Conservation (phyloP, 148 eudicot species). For the Vaccinium vitisidaea region DNA sequence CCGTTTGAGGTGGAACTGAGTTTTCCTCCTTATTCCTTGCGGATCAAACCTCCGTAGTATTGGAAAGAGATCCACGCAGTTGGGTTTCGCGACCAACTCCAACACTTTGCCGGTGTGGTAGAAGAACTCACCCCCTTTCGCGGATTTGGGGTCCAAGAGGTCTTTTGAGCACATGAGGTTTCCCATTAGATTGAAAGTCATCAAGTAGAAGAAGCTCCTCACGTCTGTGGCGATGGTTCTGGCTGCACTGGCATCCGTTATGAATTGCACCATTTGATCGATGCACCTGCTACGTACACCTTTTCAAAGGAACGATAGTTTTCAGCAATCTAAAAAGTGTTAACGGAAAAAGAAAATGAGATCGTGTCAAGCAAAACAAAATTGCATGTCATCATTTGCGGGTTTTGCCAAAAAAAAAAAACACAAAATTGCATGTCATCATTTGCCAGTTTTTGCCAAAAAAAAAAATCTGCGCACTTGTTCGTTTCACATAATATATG, state of each 20-base stretch:
- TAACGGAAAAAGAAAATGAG: too few species aligned
- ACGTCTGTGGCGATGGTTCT: conserved; percentile 15
- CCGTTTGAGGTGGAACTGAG: conserved; percentile 20
- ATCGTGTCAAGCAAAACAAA: too few species aligned
- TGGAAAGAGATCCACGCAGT: conserved; percentile 41
- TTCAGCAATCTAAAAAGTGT: background rate
- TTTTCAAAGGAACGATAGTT: background rate
- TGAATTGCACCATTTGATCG: conserved; percentile 17
- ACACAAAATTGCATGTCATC: too few species aligned
- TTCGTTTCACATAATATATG: too few species aligned
- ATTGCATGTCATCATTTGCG: too few species aligned
- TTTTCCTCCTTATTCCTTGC: conserved; percentile 23
- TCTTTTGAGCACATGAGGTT: conserved; percentile 28
- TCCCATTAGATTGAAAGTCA: conserved; percentile 26
- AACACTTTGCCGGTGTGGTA: conserved; percentile 16
- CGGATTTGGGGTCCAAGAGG: conserved; percentile 21
- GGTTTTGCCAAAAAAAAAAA: too few species aligned
- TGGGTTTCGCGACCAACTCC: conserved; percentile 37
- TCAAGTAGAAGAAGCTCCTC: conserved; percentile 25
- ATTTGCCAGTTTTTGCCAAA: too few species aligned
- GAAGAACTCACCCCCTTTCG: conserved; percentile 20
- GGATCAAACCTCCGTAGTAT: conserved; percentile 29
- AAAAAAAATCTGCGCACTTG: too few species aligned
- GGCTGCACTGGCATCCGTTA: background rate
- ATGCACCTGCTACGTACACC: conserved; percentile 14